Conservation (phyloP, 495 filamentous ascomycete genomes). For the Xylaria curta region DNA sequence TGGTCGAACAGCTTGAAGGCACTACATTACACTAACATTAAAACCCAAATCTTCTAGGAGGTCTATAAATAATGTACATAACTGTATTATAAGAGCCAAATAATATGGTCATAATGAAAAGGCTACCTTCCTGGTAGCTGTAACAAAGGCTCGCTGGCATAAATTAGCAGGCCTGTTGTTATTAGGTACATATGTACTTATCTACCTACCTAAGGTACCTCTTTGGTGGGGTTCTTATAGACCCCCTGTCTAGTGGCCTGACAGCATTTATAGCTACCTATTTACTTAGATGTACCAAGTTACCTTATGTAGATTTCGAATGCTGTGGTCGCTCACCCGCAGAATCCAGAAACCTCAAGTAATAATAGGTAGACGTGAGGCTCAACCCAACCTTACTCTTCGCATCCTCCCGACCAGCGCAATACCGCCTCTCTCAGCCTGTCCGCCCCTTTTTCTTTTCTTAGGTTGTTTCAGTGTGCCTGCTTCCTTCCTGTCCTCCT, state of each 20-base stretch:
- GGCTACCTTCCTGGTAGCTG: too few relatives aligned
- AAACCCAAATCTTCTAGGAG: background rate
- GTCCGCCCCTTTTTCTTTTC: background rate
- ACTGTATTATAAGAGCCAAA: background rate
- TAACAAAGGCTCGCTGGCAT: too few relatives aligned
- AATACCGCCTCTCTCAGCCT: background rate
- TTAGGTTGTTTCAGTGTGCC: background rate
- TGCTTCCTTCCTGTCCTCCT: background rate
- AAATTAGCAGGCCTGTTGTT: too few relatives aligned
- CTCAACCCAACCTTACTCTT: conserved; percentile 12
- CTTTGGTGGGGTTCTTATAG: background rate
- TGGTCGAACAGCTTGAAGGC: background rate
- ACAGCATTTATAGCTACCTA: background rate
- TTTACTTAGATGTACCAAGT: background rate
- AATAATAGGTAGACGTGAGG: conserved; percentile 15
- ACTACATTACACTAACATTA: background rate
- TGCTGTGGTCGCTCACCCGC: background rate
- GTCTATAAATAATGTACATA: too few relatives aligned
- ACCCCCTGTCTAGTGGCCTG: background rate
- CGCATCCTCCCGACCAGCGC: conserved; percentile 17
- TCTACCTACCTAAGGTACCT: too few relatives aligned
- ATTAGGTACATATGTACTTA: background rate
- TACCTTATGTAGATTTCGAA: background rate
- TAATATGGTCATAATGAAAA: background rate
- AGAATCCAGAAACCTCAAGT: background rate